These are phyloP conservation scores for Venturia asperata DNA, from an alignment of 2,329 filamentous ascomycete species.

Conservation along the genomic window DNA sequence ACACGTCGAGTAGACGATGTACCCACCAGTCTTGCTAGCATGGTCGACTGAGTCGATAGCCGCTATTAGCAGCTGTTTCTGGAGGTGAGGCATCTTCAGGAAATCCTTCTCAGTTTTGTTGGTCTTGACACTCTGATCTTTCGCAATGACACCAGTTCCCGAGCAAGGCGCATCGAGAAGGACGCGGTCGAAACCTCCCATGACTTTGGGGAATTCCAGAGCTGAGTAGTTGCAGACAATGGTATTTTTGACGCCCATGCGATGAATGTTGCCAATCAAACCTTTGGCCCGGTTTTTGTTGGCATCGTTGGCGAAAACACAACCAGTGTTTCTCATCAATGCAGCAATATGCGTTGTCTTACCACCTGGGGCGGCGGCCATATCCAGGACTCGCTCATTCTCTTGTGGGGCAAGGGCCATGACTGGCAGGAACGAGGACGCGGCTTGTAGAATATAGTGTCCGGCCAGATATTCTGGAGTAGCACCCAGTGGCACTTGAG, in stretches of 20 bases:
- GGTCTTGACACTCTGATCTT: conserved; percentile 94
- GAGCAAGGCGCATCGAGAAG: conserved; percentile 93
- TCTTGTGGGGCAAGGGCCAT: conserved; percentile 96
- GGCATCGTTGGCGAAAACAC: conserved; percentile 92
- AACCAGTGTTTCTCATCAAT: conserved; percentile 94
- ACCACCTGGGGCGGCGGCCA: conserved; percentile 92
- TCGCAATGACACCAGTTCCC: conserved; percentile 93
- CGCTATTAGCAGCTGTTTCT: conserved; percentile 87
- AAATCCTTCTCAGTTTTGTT: conserved; percentile 97
- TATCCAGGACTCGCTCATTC: conserved; percentile 82
- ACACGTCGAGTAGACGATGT: conserved; percentile 95
- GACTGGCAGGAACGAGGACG: conserved; percentile 91
- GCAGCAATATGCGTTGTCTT: conserved; percentile 97
- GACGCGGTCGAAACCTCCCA: conserved; percentile 93
- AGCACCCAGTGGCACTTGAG: conserved; percentile 77
- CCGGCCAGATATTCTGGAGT: conserved; percentile 96
- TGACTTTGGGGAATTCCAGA: conserved; percentile 84
- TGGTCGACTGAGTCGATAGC: conserved; percentile 96
- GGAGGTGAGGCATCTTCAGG: conserved; percentile 82
- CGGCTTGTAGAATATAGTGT: conserved; percentile 96
- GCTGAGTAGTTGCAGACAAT: conserved; percentile 96
- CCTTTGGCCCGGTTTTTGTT: conserved; percentile 91
- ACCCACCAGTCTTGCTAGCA: conserved; percentile 83
- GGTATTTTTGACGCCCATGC: conserved; percentile 85
- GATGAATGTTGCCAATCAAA: conserved; percentile 96